A percentile compares a stretch with the other conserved stretches of the same genome.
Evolutionary conservation across 805 yeast genomes (phyloP).

Genomic region (Cyberlindnera petersonii): DNA sequence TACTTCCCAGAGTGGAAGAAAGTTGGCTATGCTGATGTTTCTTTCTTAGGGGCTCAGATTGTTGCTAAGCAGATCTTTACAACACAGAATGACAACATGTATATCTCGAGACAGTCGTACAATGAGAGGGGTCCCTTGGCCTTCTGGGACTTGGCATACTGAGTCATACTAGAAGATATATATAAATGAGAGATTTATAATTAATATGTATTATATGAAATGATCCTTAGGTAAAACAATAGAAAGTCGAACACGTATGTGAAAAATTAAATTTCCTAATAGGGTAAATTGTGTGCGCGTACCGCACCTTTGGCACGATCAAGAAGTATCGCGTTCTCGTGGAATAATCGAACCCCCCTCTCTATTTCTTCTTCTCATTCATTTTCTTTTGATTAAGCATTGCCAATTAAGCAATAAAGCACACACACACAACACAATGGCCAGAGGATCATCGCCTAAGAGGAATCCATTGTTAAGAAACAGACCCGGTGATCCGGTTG

Average conservation of each 20-base stretch:
- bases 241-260: no score
- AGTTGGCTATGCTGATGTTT: slow-evolving; percentile 67
- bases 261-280: not conserved
- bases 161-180: no score
- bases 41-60: slow-evolving; percentile 83
- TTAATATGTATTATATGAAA: no score
- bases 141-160: slow-evolving; percentile 62
- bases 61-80: slow-evolving; percentile 81
- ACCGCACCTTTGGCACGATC: no score
- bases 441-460: not conserved
- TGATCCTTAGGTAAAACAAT: no score
- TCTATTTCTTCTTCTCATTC: not conserved
- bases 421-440: not conserved
- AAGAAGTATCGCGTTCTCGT: no score
- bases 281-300: no score
- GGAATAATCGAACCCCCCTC: no score
- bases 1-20: slow-evolving; percentile 95
- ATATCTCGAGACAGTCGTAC: slow-evolving; percentile 65
- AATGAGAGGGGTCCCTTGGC: slow-evolving; percentile 77
- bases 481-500: slow-evolving; percentile 14
- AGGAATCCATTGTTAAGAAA: slow-evolving; percentile 8
- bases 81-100: slow-evolving; percentile 54
- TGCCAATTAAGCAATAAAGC: not conserved
- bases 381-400: not conserved
- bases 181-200: no score